Evolutionary conservation across 164 flowering plant species (phyloP).

Genomic region (Litsea cubeba): DNA sequence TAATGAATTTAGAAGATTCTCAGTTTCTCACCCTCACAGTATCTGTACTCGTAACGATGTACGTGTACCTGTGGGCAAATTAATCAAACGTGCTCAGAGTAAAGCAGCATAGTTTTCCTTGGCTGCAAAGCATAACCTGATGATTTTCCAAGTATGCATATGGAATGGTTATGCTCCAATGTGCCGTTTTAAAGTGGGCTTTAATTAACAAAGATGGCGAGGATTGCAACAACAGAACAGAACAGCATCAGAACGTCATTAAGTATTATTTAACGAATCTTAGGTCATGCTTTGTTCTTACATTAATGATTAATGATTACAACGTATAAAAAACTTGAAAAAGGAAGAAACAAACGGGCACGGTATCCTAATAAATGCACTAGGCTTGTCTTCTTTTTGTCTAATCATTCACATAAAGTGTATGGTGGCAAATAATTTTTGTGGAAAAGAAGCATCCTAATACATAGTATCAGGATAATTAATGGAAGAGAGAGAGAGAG

Average conservation of each 20-base stretch:
- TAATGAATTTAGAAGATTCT: too few relatives aligned
- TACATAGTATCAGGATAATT: too few relatives aligned
- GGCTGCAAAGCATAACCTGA: neutral
- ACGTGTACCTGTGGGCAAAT: too few relatives aligned
- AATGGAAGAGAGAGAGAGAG: too few relatives aligned
- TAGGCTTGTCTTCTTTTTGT: neutral
- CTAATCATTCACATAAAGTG: neutral
- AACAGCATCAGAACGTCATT: neutral
- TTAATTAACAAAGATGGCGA: neutral
- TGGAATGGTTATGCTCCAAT: neutral
- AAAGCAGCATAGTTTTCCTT: neutral
- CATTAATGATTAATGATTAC: too few relatives aligned
- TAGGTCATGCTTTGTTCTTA: neutral
- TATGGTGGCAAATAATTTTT: neutral
- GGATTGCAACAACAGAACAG: too few relatives aligned
- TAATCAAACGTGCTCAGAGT: neutral
- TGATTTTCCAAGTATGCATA: neutral
- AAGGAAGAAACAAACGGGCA: neutral
- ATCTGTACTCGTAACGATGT: too few relatives aligned
- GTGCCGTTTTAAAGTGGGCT: neutral
- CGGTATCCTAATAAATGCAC: neutral
- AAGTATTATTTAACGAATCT: neutral
- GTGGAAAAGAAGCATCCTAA: neutral
- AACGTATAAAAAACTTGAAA: neutral
- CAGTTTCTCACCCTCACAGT: too few relatives aligned